Evolutionary conservation across 768 basidiomycete species (phyloP), one percentile per base, ranked within the genome.

Genomic region (Amylocystis lapponica): DNA sequence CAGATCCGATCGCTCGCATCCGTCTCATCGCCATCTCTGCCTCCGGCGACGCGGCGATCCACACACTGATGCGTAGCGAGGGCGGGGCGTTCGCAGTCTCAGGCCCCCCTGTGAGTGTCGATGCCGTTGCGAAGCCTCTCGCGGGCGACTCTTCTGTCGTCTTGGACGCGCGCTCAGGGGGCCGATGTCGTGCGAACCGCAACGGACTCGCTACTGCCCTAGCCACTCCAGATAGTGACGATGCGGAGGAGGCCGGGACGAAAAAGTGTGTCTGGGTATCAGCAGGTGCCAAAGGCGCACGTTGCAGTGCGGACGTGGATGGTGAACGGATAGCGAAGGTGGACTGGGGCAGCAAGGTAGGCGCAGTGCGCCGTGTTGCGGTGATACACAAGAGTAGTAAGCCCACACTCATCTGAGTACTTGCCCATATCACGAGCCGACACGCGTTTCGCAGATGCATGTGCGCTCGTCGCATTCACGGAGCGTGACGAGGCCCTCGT

Each of bases 251-350:
- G 35, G 68, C 66, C 48, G 56, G 32, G 11, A 27, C 4, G 10
- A 26, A 21, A 27, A 42, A 47, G 20, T 46, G 20, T 33, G 13
- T 77, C 26, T 71, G 72, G 69, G 64, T 87, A 1, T 65, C 70
- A 1, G 74, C 75, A 11, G 79, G 82, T 16, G 60, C 63, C 9
- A 83, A 76, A 51, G 79, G 80, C 40, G 82, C 75, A 2, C 68
- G 78, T 47, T 71, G 69, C 39, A 67, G 70, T 35, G 61, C 72
- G 4, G 74, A 83, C 52, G 67, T 88, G 27, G 78, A 68, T 35
- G 87, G 87, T 3, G 78, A 86, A 12, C 69, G 76, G 34, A 60
- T 89, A 16, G 78, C 72, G 4, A 86, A 78, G 58, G 73, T 69
- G 2, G 85, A 90, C 16, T 81, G 86, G 79, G 66, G 67, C 16